Conservation (phyloP, 345 rosid genomes). For the Moringa oleifera region DNA sequence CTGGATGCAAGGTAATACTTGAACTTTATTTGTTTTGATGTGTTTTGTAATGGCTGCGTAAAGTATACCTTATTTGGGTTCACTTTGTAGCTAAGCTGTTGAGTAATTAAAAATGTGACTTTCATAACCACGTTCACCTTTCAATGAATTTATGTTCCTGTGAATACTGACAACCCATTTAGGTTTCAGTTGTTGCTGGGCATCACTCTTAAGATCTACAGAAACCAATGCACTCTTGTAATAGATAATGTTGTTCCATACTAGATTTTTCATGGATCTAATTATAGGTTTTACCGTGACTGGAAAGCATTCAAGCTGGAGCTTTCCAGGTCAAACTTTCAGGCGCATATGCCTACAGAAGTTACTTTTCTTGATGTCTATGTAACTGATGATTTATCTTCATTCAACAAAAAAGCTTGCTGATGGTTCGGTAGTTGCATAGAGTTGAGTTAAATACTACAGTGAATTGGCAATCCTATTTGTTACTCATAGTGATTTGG, state of each 20-base stretch:
- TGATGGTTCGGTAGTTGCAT: not conserved
- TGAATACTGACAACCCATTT: no score
- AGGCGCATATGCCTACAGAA: not conserved
- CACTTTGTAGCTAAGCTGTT: not conserved
- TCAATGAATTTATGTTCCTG: no score
- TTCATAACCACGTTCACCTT: not conserved
- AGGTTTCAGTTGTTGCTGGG: no score
- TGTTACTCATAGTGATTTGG: not conserved
- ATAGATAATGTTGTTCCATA: no score
- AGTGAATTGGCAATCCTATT: no score
- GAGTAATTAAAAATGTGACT: not conserved
- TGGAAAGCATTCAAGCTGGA: not conserved
- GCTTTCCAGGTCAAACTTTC: not conserved
- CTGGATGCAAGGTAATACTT: constrained; percentile 36
- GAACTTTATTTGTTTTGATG: not conserved
- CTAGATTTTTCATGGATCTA: not conserved
- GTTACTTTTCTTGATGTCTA: no score
- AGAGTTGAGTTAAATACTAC: not conserved
- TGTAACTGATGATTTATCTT: not conserved
- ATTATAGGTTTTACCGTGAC: no score
- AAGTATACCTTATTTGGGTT: no score
- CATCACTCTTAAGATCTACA: no score
- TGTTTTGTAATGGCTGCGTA: not conserved
- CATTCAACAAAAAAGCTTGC: not conserved
- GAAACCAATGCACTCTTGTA: no score